These are phyloP conservation scores for Pluteus cervinus DNA, from an alignment of 768 basidiomycete genomes.

Conservation along the genomic window DNA sequence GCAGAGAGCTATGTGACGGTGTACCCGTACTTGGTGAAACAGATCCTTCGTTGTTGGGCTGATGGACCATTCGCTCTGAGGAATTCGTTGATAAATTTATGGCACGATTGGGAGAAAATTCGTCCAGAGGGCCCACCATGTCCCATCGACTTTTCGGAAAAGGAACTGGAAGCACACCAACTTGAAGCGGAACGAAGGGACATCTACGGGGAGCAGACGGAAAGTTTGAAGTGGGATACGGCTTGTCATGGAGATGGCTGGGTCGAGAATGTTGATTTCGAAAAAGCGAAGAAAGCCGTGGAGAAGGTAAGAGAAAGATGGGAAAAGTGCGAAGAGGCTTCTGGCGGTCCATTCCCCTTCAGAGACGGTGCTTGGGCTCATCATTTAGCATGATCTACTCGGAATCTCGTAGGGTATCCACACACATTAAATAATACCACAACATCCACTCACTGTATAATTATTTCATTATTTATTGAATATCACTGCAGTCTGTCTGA, in stretches of 20 bases:
- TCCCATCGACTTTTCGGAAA: neutral
- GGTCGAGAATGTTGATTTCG: neutral
- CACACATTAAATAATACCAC: too few species aligned
- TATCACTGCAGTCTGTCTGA: too few species aligned
- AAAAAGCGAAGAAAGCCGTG: neutral
- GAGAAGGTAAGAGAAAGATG: neutral
- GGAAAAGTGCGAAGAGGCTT: neutral
- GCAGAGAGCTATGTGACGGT: neutral
- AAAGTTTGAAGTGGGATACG: neutral
- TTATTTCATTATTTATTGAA: too few species aligned
- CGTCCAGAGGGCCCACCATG: neutral
- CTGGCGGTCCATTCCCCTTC: slow-evolving; percentile 1
- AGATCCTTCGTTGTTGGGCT: neutral
- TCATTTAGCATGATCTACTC: too few species aligned
- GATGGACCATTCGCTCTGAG: neutral
- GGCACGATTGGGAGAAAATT: neutral
- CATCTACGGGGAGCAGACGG: neutral
- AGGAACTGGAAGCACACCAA: neutral
- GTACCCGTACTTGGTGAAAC: neutral
- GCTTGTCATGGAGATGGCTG: slow-evolving; percentile 1
- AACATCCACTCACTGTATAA: too few species aligned
- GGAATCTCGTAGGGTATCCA: too few species aligned
- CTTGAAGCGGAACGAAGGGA: neutral
- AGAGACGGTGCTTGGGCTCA: too few species aligned
- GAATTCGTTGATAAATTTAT: neutral